Evolutionary conservation across 1,139 yeast species (phyloP).

Genomic region (Yamadazyma mexicana): DNA sequence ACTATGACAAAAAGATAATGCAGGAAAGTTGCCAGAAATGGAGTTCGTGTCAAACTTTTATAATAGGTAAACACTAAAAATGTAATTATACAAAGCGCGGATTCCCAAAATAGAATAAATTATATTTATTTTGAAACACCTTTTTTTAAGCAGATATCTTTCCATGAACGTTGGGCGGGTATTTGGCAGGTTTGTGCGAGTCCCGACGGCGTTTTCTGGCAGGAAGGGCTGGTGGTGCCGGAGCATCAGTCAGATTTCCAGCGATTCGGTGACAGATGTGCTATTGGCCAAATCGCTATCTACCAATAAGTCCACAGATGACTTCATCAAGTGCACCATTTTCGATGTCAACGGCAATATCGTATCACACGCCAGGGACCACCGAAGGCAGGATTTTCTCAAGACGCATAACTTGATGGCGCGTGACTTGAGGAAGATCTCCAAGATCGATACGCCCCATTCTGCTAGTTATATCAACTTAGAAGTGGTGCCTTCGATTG

Average conservation of each 20-base stretch:
- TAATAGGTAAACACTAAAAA: neutral
- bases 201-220: too few relatives aligned
- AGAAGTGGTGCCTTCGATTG: constrained; percentile 46
- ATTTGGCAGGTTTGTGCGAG: too few relatives aligned
- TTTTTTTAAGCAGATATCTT: too few relatives aligned
- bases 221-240: too few relatives aligned
- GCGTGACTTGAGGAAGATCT: constrained; percentile 43
- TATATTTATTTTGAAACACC: too few relatives aligned
- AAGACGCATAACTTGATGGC: constrained; percentile 35
- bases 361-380: constrained; percentile 40
- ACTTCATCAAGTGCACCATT: constrained; percentile 59
- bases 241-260: constrained; percentile 4
- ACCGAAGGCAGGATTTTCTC: constrained; percentile 38
- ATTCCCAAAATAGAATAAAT: constrained; percentile 1
- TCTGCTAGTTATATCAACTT: constrained; percentile 23
- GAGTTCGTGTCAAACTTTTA: constrained; percentile 1
- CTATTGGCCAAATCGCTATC: constrained; percentile 23
- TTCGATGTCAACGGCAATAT: constrained; percentile 39
- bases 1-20: neutral
- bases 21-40: neutral
- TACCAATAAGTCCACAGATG: constrained; percentile 25
- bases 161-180: too few relatives aligned
- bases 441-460: constrained; percentile 22
- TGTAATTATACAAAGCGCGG: neutral
- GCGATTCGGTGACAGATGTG: constrained; percentile 21